Base-by-base conservation (phyloP, 768 basidiomycete genomes). In the Lyophyllum atratum region DNA sequence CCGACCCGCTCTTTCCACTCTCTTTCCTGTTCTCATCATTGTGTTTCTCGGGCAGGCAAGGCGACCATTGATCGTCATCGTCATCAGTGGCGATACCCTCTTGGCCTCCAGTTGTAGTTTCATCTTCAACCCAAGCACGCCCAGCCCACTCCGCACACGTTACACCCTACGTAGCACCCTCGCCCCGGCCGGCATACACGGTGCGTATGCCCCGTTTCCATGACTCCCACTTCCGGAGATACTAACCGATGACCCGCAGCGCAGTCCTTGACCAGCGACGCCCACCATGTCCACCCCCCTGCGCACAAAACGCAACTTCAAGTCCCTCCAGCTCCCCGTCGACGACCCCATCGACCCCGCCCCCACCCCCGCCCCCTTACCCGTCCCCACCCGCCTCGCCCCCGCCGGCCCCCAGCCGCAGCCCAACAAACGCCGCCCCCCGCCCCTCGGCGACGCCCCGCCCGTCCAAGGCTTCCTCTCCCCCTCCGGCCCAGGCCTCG, bases 241-340 rank as follows among this genome's bases (percentile, higher is more conserved):
- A 15, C 34, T 37, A 8, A 37, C 3, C 37, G 15, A 4, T 4
- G 9, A 33, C 37, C 15, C 4, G 15, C 14, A 14, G 14, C 6
- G 14, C 37, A 40, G 39, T 2, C 43, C 22, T 21, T 44, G 17
- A 44, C 43, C 21, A 44, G 43, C 22, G 26, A 48, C 31, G 31
- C 25, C 47, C 37, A 44, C 45, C 46, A 55, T 54, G 44, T 52
- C 63, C 3, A 48, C 53, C 31, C 84, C 87, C 55, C 80, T 92
- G 56, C 87, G 92, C 71, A 92, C 92, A 79, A 95, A 94, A 72
- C 86, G 93, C 62, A 95, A 95, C 72, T 93, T 92, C 83, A 94
- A 93, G 74, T 84, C 81, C 34, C 83, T 95, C 17, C 84, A 87
- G 74, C 85, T 95, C 67, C 80, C 84, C 59, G 84, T 87, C 54